Evolutionary conservation across 768 basidiomycete species (phyloP).

Genomic region (Porphyrellus cyaneotinctus): DNA sequence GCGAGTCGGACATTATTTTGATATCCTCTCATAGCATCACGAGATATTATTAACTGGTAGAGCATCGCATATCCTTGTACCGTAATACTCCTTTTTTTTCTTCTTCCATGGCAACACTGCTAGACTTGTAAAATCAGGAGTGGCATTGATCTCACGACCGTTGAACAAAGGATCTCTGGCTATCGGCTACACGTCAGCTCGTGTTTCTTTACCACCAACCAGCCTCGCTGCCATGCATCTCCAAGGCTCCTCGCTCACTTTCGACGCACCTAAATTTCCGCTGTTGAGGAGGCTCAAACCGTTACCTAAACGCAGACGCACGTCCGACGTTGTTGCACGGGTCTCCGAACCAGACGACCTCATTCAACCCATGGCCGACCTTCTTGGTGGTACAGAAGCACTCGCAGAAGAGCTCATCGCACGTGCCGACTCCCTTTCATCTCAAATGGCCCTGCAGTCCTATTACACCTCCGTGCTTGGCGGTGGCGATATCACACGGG

Average conservation of each 20-base stretch:
- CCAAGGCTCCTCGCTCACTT: slow-evolving; percentile 52
- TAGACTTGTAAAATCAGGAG: slow-evolving; percentile 11
- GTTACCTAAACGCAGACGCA: slow-evolving; percentile 71
- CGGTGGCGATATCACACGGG: slow-evolving; percentile 38
- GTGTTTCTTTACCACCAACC: slow-evolving; percentile 18
- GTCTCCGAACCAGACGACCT: slow-evolving; percentile 26
- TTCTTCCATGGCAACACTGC: slow-evolving; percentile 21
- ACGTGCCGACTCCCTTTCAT: slow-evolving; percentile 54
- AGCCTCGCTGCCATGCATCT: slow-evolving; percentile 41
- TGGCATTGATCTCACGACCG: slow-evolving; percentile 20
- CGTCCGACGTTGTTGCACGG: slow-evolving; percentile 33
- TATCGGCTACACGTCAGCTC: slow-evolving; percentile 29
- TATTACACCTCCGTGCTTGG: slow-evolving; percentile 59
- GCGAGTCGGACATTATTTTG: slow-evolving; percentile 44
- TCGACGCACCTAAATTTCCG: slow-evolving; percentile 63
- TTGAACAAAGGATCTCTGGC: background rate
- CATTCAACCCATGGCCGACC: slow-evolving; percentile 29
- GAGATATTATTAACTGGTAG: slow-evolving; percentile 60
- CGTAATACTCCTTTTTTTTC: slow-evolving; percentile 28
- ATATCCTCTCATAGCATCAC: slow-evolving; percentile 43
- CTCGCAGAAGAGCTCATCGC: slow-evolving; percentile 56
- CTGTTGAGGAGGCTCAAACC: slow-evolving; percentile 68
- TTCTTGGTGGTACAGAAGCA: slow-evolving; percentile 41
- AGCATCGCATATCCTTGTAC: slow-evolving; percentile 60
- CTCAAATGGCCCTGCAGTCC: slow-evolving; percentile 57